A percentile compares a stretch with the other conserved stretches of the same genome.
Evolutionary conservation across 2,329 filamentous ascomycete genomes (phyloP).

Genomic region (Cordyceps javanica): DNA sequence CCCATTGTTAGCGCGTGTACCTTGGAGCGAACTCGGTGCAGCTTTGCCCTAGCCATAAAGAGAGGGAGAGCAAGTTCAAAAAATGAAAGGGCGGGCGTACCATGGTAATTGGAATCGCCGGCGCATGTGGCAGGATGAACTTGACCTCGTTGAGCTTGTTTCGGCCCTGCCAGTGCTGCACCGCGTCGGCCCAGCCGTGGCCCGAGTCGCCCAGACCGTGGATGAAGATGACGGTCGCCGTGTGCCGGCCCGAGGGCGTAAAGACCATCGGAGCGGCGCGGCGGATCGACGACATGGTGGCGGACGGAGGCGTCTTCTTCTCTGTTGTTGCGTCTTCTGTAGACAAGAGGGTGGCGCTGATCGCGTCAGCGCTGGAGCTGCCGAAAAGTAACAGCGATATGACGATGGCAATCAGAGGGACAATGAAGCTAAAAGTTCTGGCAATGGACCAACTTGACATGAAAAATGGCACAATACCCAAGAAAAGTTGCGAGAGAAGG

Average conservation of each 20-base stretch:
- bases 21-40: no score
- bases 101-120: conserved; percentile 74
- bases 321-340: no score
- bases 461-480: not conserved
- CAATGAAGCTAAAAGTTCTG: not conserved
- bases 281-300: conserved; percentile 22
- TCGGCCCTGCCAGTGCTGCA: conserved; percentile 79
- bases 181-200: conserved; percentile 71
- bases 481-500: not conserved
- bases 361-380: not conserved
- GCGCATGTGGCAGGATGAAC: conserved; percentile 91
- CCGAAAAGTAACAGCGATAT: not conserved
- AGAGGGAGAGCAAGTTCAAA: no score
- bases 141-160: conserved; percentile 82
- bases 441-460: not conserved
- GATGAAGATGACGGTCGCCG: conserved; percentile 88
- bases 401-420: not conserved
- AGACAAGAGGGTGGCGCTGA: no score
- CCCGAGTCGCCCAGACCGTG: conserved; percentile 88
- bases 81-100: conserved; percentile 25
- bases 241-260: conserved; percentile 75
- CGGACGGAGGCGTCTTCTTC: not conserved
- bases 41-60: no score
- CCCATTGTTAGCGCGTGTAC: not conserved
- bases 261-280: conserved; percentile 57